These are phyloP conservation scores for Cutaneotrichosporon dermatis DNA, from an alignment of 1,284 basidiomycete genomes.

Conservation along the genomic window DNA sequence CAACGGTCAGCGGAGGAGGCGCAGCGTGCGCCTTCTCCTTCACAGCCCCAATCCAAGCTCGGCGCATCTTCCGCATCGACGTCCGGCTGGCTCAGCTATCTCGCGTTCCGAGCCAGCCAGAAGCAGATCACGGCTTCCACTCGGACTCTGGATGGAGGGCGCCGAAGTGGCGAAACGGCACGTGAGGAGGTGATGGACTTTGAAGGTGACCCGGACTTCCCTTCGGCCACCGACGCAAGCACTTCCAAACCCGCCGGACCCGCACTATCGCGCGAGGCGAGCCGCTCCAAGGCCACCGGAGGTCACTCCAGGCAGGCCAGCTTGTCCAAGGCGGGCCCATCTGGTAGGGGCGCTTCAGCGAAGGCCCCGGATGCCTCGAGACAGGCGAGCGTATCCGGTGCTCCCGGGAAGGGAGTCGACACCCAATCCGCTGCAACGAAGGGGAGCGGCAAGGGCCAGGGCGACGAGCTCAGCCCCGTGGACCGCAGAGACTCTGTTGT, in stretches of 20 bases:
- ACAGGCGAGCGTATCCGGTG: too few relatives aligned
- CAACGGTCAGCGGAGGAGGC: background rate
- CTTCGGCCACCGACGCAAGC: constrained; percentile 9
- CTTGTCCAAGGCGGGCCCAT: background rate
- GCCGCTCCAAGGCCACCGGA: background rate
- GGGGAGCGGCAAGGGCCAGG: too few relatives aligned
- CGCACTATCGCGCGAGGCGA: background rate
- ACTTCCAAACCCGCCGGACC: background rate
- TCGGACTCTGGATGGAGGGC: constrained; percentile 3
- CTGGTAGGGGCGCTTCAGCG: background rate
- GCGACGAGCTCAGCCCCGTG: too few relatives aligned
- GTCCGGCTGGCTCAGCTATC: constrained; percentile 43
- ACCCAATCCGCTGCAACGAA: too few relatives aligned
- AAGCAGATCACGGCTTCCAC: constrained; percentile 33
- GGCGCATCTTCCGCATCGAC: constrained; percentile 23
- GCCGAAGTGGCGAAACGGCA: constrained; percentile 8
- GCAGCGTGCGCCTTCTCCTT: background rate
- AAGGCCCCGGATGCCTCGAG: too few relatives aligned
- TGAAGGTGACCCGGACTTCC: constrained; percentile 42
- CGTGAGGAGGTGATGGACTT: constrained; percentile 44
- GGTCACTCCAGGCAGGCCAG: background rate
- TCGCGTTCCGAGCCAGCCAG: constrained; percentile 38
- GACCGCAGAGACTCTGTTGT: background rate
- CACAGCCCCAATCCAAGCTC: constrained; percentile 2
- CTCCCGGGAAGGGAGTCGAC: too few relatives aligned